Percentiles rank a stretch among this genome's conserved stretches.
Conservation (phyloP, 2,329 filamentous ascomycete genomes). For the Talaromyces sp. region DNA sequence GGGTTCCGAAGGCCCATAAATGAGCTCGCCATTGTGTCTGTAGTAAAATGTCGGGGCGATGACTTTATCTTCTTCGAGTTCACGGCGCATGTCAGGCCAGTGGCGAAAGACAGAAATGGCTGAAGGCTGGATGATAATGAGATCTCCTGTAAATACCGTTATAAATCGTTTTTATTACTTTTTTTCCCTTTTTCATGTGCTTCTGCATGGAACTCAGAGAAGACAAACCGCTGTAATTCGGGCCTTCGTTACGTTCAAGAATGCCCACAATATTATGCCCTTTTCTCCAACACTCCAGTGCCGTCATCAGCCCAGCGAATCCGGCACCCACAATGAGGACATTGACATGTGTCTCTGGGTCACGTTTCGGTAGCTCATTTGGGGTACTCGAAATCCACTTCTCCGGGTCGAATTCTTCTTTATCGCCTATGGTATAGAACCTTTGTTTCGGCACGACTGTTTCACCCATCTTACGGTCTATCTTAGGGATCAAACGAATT, state of each 20-base stretch:
- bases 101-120: background rate
- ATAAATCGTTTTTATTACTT: too few relatives aligned
- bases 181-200: too few relatives aligned
- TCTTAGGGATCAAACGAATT: too few relatives aligned
- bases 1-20: background rate
- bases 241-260: background rate
- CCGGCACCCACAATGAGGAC: background rate
- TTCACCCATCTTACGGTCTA: too few relatives aligned
- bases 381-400: too few relatives aligned
- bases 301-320: background rate
- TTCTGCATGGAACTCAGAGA: too few relatives aligned
- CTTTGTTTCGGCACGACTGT: too few relatives aligned
- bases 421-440: too few relatives aligned
- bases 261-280: conserved; percentile 1
- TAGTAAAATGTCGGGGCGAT: background rate
- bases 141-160: background rate
- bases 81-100: background rate
- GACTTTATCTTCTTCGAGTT: background rate
- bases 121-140: background rate
- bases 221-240: background rate
- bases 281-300: conserved; percentile 4
- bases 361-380: conserved; percentile 1
- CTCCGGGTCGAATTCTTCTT: too few relatives aligned
- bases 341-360: background rate
- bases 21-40: background rate